phyloP scores from a whole-genome alignment of 2,329 filamentous ascomycete species.

The Botrytis byssoidea region DNA sequence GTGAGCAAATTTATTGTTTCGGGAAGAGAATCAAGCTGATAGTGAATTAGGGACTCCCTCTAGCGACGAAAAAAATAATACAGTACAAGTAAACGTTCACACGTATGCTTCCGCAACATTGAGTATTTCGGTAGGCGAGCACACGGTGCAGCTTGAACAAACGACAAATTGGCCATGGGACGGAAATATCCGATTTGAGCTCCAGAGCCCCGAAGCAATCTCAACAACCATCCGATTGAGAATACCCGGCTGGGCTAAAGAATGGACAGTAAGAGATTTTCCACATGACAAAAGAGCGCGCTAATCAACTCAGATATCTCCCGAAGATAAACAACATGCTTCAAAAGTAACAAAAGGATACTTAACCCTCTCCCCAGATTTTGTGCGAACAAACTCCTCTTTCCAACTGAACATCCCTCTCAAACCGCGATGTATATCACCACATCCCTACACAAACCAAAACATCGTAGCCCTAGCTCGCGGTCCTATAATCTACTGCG shows the following conservation, averaged over 20 bases:
- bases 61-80: constrained; percentile 35
- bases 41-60: background rate
- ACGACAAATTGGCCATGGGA: constrained; percentile 58
- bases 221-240: constrained; percentile 48
- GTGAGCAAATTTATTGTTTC: constrained; percentile 41
- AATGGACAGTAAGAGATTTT: constrained; percentile 33
- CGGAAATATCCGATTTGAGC: constrained; percentile 49
- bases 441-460: constrained; percentile 57
- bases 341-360: constrained; percentile 46
- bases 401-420: constrained; percentile 50
- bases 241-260: constrained; percentile 53
- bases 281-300: background rate
- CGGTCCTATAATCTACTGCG: constrained; percentile 60
- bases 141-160: constrained; percentile 47
- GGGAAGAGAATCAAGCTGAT: background rate
- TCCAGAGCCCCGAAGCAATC: constrained; percentile 40
- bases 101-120: constrained; percentile 53
- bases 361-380: constrained; percentile 46
- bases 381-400: constrained; percentile 41
- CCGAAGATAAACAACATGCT: constrained; percentile 17
- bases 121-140: constrained; percentile 41
- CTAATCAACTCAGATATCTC: constrained; percentile 32
- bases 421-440: constrained; percentile 48
- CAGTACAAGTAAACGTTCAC: constrained; percentile 51
- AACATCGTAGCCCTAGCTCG: constrained; percentile 53